Percentiles rank a stretch among this genome's conserved stretches.
phyloP scores from a whole-genome alignment of 345 rosid genomes.

The Hibiscus trionum region DNA sequence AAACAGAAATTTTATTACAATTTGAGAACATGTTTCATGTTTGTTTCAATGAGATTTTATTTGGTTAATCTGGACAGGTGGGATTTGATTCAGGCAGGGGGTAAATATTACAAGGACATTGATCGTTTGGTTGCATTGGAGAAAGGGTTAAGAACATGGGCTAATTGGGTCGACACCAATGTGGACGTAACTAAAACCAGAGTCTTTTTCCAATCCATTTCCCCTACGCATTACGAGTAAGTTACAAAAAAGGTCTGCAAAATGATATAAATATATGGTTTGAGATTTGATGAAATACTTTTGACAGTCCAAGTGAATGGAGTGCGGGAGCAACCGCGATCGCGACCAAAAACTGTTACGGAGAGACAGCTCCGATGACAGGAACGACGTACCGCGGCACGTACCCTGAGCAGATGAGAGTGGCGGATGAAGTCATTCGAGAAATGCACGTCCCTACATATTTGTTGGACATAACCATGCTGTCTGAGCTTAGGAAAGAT shows the following conservation, averaged over 20 bases:
- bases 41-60: neutral
- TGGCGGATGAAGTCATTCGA: conserved; percentile 52
- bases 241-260: no score
- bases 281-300: neutral
- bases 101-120: conserved; percentile 69
- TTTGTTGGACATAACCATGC: conserved; percentile 76
- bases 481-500: conserved; percentile 77
- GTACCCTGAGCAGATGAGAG: conserved; percentile 61
- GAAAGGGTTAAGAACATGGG: conserved; percentile 78
- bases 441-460: conserved; percentile 47
- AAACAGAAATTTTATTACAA: no score
- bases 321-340: conserved; percentile 31
- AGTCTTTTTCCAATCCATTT: conserved; percentile 73
- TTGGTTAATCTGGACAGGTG: conserved; percentile 45
- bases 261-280: neutral
- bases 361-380: conserved; percentile 58
- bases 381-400: conserved; percentile 47
- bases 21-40: no score
- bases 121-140: conserved; percentile 70
- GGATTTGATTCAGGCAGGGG: conserved; percentile 81
- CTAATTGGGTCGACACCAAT: conserved; percentile 63
- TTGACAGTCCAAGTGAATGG: conserved; percentile 73
- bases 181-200: conserved; percentile 42
- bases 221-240: conserved; percentile 91
- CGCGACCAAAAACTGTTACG: conserved; percentile 55